Conservation (phyloP, 805 yeast species). For the Candida germanica region DNA sequence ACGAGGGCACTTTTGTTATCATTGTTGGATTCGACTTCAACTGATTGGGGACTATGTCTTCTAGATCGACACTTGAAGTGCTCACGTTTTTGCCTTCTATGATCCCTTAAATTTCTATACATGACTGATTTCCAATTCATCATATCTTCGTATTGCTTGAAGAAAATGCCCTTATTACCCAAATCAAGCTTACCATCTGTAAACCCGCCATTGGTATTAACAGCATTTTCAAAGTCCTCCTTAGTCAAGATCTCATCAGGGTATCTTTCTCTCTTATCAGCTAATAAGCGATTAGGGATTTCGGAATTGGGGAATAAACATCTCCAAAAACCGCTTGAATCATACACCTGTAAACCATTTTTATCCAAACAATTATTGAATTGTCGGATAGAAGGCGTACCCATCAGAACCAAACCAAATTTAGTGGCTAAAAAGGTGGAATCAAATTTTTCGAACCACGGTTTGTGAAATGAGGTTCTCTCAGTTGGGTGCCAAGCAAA, state of each 20-base stretch:
- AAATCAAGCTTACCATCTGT: constrained; percentile 25
- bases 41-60: neutral
- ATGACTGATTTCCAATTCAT: constrained; percentile 66
- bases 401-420: constrained; percentile 48
- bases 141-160: constrained; percentile 60
- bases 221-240: constrained; percentile 53
- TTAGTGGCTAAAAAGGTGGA: neutral
- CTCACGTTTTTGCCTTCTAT: constrained; percentile 20
- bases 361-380: constrained; percentile 61
- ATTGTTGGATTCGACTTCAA: constrained; percentile 1
- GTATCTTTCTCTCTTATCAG: constrained; percentile 21
- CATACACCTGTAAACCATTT: constrained; percentile 80
- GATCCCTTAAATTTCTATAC: constrained; percentile 42
- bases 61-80: neutral
- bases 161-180: constrained; percentile 57
- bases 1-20: no score
- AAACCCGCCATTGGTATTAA: constrained; percentile 7
- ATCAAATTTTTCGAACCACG: neutral
- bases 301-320: constrained; percentile 71
- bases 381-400: constrained; percentile 55
- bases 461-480: neutral
- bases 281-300: constrained; percentile 31
- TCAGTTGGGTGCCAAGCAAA: neutral
- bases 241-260: constrained; percentile 41
- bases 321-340: constrained; percentile 81